Percentiles rank a stretch among this genome's conserved stretches.
Evolutionary conservation across 75 land plant genomes (phyloP).

Genomic region (Cryptomeria japonica): DNA sequence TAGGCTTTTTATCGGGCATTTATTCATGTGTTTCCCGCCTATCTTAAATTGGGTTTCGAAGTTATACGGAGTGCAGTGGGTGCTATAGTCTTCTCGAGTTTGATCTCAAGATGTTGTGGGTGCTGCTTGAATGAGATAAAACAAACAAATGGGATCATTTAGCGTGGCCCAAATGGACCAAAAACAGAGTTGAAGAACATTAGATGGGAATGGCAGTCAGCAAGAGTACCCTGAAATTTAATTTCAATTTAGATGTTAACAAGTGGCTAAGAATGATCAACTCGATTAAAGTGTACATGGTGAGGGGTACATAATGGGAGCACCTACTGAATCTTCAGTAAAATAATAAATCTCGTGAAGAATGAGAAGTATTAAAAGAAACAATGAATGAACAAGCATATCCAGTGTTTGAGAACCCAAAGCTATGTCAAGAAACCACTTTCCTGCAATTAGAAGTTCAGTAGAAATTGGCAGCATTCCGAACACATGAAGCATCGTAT

Average conservation of each 20-base stretch:
- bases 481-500: not conserved
- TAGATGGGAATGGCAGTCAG: not conserved
- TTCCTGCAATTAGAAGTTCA: not conserved
- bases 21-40: not conserved
- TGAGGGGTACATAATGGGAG: too few species aligned
- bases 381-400: too few species aligned
- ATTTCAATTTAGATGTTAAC: not conserved
- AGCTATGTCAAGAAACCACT: not conserved
- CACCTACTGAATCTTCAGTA: too few species aligned
- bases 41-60: not conserved
- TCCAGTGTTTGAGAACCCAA: too few species aligned
- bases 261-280: not conserved
- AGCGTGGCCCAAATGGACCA: too few species aligned
- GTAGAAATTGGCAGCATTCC: not conserved
- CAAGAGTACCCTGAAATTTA: not conserved
- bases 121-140: not conserved
- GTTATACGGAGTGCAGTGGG: not conserved
- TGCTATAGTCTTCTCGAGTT: not conserved
- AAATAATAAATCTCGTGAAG: too few species aligned
- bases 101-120: not conserved
- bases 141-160: not conserved
- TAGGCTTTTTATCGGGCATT: not conserved
- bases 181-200: not conserved
- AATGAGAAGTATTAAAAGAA: too few species aligned
- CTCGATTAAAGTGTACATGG: too few species aligned